phyloP scores from a whole-genome alignment of 1,284 basidiomycete species.

The Microbotryum intermedium region DNA sequence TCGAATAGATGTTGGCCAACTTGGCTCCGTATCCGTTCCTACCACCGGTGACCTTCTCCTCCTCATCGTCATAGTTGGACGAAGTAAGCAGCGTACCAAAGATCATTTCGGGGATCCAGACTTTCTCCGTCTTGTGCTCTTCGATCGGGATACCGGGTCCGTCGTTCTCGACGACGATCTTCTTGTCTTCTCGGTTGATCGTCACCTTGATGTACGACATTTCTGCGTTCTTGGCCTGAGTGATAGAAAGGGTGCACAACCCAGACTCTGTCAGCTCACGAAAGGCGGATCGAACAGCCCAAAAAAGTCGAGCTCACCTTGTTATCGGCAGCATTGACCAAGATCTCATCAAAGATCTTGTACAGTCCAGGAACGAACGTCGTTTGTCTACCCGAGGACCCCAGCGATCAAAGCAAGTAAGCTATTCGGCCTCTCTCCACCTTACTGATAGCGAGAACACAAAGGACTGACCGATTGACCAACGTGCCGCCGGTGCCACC shows the following conservation, averaged over 20 bases:
- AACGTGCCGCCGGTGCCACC: no score
- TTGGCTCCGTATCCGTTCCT: conserved; percentile 98
- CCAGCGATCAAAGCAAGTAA: neutral
- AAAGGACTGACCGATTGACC: no score
- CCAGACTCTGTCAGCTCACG: neutral
- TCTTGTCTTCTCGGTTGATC: conserved; percentile 73
- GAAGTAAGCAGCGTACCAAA: conserved; percentile 93
- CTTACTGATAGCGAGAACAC: no score
- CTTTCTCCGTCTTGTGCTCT: conserved; percentile 84
- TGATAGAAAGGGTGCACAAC: neutral
- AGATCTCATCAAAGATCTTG: conserved; percentile 99
- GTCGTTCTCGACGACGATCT: conserved; percentile 92
- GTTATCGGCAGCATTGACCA: conserved; percentile 98
- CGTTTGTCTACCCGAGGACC: conserved; percentile 47
- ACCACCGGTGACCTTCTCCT: conserved; percentile 97
- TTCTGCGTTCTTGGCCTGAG: conserved; percentile 71
- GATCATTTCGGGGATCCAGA: conserved; percentile 96
- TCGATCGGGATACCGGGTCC: conserved; percentile 95
- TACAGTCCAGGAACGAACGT: conserved; percentile 96
- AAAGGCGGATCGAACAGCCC: neutral
- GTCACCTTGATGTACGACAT: conserved; percentile 86
- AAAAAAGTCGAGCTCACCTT: conserved; percentile 53
- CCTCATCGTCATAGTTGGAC: conserved; percentile 97
- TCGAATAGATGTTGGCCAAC: conserved; percentile 96
- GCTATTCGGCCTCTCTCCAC: no score